A percentile compares a stretch with the other conserved stretches of the same genome.
Conservation (phyloP, 2,329 filamentous ascomycete genomes). For the Pseudogymnoascus sp. region DNA sequence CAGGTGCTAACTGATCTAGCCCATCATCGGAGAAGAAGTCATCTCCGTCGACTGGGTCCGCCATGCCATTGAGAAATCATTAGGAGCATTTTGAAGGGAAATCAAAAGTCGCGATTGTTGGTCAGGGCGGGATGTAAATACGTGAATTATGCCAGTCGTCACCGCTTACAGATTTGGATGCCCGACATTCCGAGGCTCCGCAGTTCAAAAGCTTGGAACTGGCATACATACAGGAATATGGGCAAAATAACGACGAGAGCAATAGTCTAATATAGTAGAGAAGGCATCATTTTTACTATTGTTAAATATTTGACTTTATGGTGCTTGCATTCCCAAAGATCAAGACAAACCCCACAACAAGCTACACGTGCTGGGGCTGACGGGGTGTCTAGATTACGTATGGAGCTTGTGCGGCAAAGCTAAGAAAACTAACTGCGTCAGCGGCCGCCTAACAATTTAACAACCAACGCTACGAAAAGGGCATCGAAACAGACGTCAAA, state of each 20-base stretch:
- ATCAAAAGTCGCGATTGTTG: not conserved
- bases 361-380: not conserved
- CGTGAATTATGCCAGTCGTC: not conserved
- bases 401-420: constrained; percentile 10
- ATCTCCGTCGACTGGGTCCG: constrained; percentile 32
- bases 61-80: constrained; percentile 33
- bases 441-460: constrained; percentile 9
- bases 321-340: not conserved
- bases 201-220: not conserved
- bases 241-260: not conserved
- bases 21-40: constrained; percentile 57
- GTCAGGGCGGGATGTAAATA: constrained; percentile 1
- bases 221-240: not conserved
- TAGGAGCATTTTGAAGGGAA: not conserved
- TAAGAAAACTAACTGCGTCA: constrained; percentile 11
- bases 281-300: not conserved
- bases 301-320: not conserved
- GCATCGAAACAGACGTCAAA: constrained; percentile 5
- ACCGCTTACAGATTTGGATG: constrained; percentile 6
- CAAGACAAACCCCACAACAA: not conserved
- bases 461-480: constrained; percentile 3
- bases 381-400: constrained; percentile 2
- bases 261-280: not conserved
- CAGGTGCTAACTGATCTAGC: constrained; percentile 50
- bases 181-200: not conserved